These are phyloP conservation scores for Raphanus raphanistrum DNA, from an alignment of 345 rosid species.

Conservation along the genomic window DNA sequence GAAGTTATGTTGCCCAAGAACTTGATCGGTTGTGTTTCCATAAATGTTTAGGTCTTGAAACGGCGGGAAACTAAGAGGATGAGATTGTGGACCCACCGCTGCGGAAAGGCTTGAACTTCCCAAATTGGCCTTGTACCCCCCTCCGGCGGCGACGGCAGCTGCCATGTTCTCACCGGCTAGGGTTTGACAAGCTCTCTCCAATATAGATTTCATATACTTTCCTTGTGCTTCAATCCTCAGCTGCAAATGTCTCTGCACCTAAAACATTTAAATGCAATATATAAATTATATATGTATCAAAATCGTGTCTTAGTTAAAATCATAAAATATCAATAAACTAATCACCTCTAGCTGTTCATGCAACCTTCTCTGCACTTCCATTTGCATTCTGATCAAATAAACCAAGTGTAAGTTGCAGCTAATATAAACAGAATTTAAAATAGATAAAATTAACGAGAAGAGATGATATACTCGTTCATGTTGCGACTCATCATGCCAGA, in stretches of 20 bases:
- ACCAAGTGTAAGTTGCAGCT: conserved; percentile 49
- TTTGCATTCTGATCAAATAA: conserved; percentile 88
- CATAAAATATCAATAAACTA: not conserved
- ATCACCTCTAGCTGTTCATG: conserved; percentile 96
- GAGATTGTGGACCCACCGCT: conserved; percentile 39
- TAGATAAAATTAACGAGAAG: not conserved
- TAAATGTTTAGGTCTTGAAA: conserved; percentile 96
- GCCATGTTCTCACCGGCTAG: conserved; percentile 74
- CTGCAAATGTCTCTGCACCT: conserved; percentile 98
- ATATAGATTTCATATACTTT: conserved; percentile 91
- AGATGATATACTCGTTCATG: conserved; percentile 71
- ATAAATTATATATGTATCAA: not conserved
- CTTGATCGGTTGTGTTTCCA: conserved; percentile 50
- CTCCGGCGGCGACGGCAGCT: conserved; percentile 38
- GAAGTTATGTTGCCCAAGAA: conserved; percentile 59
- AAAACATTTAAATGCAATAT: conserved; percentile 4
- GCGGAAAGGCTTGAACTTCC: conserved; percentile 53
- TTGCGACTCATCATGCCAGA: conserved; percentile 84
- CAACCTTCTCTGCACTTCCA: conserved; percentile 98
- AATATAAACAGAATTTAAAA: not conserved
- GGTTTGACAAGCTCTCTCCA: conserved; percentile 95
- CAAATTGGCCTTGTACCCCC: conserved; percentile 49
- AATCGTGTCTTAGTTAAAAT: not conserved
- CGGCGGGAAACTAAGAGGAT: conserved; percentile 66
- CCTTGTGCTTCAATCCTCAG: conserved; percentile 99